A percentile compares a stretch with the other conserved stretches of the same genome.
Conservation (phyloP, 2,329 filamentous ascomycete species). For the Pseudogymnoascus sp. region DNA sequence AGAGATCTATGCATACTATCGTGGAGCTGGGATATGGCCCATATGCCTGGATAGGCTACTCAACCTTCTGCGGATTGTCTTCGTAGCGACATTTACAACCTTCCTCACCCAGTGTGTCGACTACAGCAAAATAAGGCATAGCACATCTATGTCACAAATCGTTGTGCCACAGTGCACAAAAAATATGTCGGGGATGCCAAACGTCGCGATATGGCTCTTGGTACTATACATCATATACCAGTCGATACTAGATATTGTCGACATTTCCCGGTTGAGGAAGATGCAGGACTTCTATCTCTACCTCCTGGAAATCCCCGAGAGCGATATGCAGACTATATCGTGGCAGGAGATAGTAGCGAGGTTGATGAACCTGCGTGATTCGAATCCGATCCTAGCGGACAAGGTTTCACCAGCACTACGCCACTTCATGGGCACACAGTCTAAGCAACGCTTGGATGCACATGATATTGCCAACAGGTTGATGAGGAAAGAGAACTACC, state of each 20-base stretch:
- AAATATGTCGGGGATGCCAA: constrained; percentile 33
- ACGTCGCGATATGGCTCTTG: constrained; percentile 48
- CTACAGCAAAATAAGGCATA: constrained; percentile 50
- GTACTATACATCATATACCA: constrained; percentile 57
- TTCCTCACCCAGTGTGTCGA: constrained; percentile 64
- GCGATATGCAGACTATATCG: constrained; percentile 64
- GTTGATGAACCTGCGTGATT: constrained; percentile 61
- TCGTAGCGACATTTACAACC: constrained; percentile 59
- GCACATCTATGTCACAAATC: constrained; percentile 40
- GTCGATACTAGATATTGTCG: constrained; percentile 47
- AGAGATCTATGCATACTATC: constrained; percentile 62
- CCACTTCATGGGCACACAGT: constrained; percentile 66
- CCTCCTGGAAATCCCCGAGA: constrained; percentile 58
- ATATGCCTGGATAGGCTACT: constrained; percentile 52
- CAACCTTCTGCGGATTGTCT: constrained; percentile 54
- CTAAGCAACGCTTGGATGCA: constrained; percentile 88
- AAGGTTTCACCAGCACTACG: constrained; percentile 50
- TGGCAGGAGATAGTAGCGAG: constrained; percentile 66
- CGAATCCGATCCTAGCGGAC: constrained; percentile 58
- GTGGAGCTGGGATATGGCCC: constrained; percentile 60
- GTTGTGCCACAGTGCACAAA: constrained; percentile 51
- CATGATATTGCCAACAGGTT: constrained; percentile 94
- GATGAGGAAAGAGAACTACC: constrained; percentile 94
- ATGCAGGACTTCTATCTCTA: constrained; percentile 65
- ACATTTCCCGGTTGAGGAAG: constrained; percentile 50